Evolutionary conservation across 176 grass and related monocot genomes (phyloP).

Genomic region (Eremochloa ophiuroides): DNA sequence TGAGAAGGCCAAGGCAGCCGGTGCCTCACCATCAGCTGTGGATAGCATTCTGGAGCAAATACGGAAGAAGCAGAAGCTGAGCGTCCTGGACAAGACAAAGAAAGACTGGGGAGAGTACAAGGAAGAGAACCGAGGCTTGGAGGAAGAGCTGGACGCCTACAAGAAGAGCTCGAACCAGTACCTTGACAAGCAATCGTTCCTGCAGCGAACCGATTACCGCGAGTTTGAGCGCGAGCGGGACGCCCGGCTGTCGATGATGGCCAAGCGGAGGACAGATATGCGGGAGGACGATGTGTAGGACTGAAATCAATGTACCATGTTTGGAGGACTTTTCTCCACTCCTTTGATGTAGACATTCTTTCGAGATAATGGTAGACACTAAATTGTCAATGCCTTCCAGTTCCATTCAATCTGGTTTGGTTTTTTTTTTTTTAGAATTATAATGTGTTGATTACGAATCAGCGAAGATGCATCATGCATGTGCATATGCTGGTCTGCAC

Average conservation of each 20-base stretch:
- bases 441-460: not conserved
- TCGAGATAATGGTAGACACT: constrained; percentile 5
- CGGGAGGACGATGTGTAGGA: constrained; percentile 59
- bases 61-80: constrained; percentile 95
- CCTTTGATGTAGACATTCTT: constrained; percentile 29
- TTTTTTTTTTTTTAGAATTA: not conserved
- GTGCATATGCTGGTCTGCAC: not conserved
- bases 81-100: constrained; percentile 96
- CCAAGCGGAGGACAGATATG: constrained; percentile 60
- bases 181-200: constrained; percentile 86
- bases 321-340: not conserved
- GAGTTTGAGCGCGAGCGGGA: constrained; percentile 98
- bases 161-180: constrained; percentile 99
- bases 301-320: constrained; percentile 1
- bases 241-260: constrained; percentile 60
- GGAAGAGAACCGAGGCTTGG: constrained; percentile 81
- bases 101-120: constrained; percentile 99
- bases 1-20: constrained; percentile 64
- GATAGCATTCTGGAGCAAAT: constrained; percentile 88
- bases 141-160: constrained; percentile 79
- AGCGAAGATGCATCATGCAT: not conserved
- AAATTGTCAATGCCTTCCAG: not conserved
- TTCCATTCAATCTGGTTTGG: not conserved
- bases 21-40: constrained; percentile 40
- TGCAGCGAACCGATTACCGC: constrained; percentile 74